These are phyloP conservation scores for Boeremia exigua DNA, from an alignment of 2,329 filamentous ascomycete species.

Conservation along the genomic window DNA sequence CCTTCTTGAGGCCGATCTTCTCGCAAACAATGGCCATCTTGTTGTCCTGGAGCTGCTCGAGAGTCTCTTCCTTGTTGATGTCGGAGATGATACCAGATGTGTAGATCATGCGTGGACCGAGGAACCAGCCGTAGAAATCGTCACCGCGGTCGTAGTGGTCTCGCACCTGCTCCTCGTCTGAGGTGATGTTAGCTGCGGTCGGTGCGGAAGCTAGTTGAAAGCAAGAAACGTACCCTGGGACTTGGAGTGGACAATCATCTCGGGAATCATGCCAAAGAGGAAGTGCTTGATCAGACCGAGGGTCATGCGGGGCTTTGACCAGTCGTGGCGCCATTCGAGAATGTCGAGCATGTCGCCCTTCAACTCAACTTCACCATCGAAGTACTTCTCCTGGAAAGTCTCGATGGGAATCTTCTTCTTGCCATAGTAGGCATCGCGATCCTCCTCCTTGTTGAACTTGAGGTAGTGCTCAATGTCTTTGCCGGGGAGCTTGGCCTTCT, in stretches of 20 bases:
- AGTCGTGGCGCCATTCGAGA: slow-evolving; percentile 94
- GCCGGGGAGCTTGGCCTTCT: slow-evolving; percentile 86
- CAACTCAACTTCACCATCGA: slow-evolving; percentile 92
- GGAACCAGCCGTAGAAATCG: slow-evolving; percentile 98
- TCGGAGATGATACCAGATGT: slow-evolving; percentile 94
- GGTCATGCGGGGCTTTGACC: slow-evolving; percentile 94
- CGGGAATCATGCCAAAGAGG: slow-evolving; percentile 83
- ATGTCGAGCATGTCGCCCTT: slow-evolving; percentile 90
- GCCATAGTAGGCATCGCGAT: slow-evolving; percentile 73
- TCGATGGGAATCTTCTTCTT: slow-evolving; percentile 85
- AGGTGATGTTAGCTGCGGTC: slow-evolving; percentile 31
- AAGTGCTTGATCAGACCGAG: slow-evolving; percentile 85
- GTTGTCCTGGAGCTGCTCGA: slow-evolving; percentile 97
- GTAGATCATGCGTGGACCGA: slow-evolving; percentile 98
- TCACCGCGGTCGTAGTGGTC: slow-evolving; percentile 98
- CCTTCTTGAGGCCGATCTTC: slow-evolving; percentile 84
- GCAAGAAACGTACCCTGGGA: slow-evolving; percentile 71
- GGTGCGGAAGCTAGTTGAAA: neutral
- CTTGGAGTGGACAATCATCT: slow-evolving; percentile 90
- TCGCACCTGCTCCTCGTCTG: slow-evolving; percentile 96
- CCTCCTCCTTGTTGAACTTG: slow-evolving; percentile 71
- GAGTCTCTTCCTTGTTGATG: slow-evolving; percentile 81
- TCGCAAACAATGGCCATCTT: slow-evolving; percentile 95
- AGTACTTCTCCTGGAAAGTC: slow-evolving; percentile 98
- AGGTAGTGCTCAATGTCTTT: slow-evolving; percentile 91